Evolutionary conservation across 768 basidiomycete genomes (phyloP).

Genomic region (Kwoniella botswanensis): DNA sequence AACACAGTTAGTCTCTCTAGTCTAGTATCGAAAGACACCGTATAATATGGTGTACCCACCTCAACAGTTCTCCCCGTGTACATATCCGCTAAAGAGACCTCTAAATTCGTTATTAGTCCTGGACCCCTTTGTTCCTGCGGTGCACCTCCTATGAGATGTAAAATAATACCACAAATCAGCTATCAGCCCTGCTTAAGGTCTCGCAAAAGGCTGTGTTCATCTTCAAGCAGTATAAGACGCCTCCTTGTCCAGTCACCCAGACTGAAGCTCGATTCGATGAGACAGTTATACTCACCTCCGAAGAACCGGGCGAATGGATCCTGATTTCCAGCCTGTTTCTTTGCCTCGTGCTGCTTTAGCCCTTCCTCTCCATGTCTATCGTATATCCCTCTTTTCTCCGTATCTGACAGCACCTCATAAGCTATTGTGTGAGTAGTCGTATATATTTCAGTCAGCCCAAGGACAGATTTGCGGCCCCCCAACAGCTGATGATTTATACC

Average conservation of each 20-base stretch:
- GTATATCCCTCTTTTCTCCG: constrained; percentile 89
- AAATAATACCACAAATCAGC: not conserved
- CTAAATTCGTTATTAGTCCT: constrained; percentile 61
- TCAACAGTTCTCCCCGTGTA: constrained; percentile 87
- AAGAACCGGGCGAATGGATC: constrained; percentile 95
- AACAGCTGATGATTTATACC: constrained; percentile 5
- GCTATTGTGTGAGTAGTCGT: constrained; percentile 60
- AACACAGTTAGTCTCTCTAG: too few species aligned
- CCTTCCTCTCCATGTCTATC: constrained; percentile 94
- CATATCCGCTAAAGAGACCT: constrained; percentile 83
- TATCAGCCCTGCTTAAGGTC: too few species aligned
- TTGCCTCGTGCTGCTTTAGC: constrained; percentile 77
- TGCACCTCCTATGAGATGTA: constrained; percentile 24
- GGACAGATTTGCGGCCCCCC: not conserved
- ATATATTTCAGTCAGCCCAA: not conserved
- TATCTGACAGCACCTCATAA: constrained; percentile 92
- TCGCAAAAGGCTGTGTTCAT: too few species aligned
- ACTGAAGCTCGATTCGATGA: not conserved
- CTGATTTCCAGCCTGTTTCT: constrained; percentile 73
- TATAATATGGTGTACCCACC: constrained; percentile 59
- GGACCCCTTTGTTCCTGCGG: constrained; percentile 58
- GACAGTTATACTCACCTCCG: constrained; percentile 61
- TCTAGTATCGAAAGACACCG: too few species aligned
- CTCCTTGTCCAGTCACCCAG: not conserved
- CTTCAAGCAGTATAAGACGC: too few species aligned